A percentile compares a stretch with the other conserved stretches of the same genome.
Conservation (phyloP, 2,329 filamentous ascomycete genomes). For the Fusarium redolens region DNA sequence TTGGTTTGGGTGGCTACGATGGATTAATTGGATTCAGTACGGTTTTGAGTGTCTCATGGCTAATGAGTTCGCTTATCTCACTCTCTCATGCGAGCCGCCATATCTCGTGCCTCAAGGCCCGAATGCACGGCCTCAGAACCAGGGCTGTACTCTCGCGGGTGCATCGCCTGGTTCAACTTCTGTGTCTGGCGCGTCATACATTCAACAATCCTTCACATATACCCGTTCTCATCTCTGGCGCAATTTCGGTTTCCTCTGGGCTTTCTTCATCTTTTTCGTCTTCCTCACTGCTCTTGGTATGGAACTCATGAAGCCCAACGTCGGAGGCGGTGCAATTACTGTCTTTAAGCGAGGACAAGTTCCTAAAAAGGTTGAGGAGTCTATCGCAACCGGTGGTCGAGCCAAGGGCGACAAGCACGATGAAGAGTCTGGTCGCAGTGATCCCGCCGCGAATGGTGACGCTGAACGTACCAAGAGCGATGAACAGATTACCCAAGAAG, state of each 20-base stretch:
- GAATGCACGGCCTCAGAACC: conserved; percentile 49
- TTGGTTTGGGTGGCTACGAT: conserved; percentile 76
- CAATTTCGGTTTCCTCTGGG: conserved; percentile 82
- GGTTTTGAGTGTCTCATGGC: conserved; percentile 74
- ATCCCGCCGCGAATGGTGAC: conserved; percentile 43
- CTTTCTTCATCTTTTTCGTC: conserved; percentile 80
- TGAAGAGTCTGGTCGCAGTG: conserved; percentile 56
- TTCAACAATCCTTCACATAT: conserved; percentile 66
- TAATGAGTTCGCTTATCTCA: conserved; percentile 70
- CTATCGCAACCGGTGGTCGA: conserved; percentile 63
- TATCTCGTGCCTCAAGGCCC: conserved; percentile 66
- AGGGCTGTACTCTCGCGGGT: conserved; percentile 64
- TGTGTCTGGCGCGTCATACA: conserved; percentile 67
- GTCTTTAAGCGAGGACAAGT: conserved; percentile 73
- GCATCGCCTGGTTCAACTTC: conserved; percentile 58
- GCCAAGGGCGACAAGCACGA: conserved; percentile 57
- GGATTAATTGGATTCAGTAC: conserved; percentile 76
- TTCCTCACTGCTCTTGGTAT: conserved; percentile 76
- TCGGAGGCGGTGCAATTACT: conserved; percentile 68
- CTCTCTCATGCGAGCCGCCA: conserved; percentile 67
- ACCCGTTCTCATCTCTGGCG: conserved; percentile 72
- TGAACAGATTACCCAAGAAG: conserved; percentile 49
- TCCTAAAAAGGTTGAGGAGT: conserved; percentile 66
- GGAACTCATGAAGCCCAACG: conserved; percentile 72
- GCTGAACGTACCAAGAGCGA: conserved; percentile 44